phyloP scores from a whole-genome alignment of 768 basidiomycete species.

The Lactarius pseudohatsudake region DNA sequence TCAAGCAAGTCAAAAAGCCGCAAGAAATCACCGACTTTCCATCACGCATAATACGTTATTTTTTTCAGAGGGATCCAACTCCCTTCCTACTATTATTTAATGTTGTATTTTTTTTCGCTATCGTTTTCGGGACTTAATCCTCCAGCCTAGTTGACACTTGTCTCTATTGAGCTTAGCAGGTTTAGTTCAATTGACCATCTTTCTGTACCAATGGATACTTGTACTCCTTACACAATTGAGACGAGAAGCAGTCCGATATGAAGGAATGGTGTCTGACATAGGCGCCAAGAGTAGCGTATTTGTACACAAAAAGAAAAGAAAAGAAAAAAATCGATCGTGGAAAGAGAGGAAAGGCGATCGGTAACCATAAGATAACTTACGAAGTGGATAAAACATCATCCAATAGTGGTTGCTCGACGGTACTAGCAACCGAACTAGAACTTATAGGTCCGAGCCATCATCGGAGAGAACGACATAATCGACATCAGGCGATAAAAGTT shows the following conservation, averaged over 20 bases:
- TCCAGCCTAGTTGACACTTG: constrained; percentile 2
- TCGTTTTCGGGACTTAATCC: constrained; percentile 4
- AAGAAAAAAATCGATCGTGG: not conserved
- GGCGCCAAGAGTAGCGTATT: constrained; percentile 5
- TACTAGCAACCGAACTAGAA: not conserved
- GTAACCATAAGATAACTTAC: not conserved
- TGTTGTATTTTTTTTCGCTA: constrained; percentile 1
- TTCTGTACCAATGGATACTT: constrained; percentile 8
- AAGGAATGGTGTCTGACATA: not conserved
- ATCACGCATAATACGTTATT: constrained; percentile 14
- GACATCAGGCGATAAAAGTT: constrained; percentile 34
- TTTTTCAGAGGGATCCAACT: not conserved
- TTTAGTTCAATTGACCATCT: constrained; percentile 9
- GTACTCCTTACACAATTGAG: not conserved
- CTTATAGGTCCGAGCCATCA: constrained; percentile 51
- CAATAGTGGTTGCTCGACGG: not conserved
- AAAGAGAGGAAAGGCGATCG: not conserved
- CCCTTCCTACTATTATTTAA: not conserved
- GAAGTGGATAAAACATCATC: not conserved
- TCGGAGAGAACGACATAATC: constrained; percentile 78
- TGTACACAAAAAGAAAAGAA: constrained; percentile 6
- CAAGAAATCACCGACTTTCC: constrained; percentile 22
- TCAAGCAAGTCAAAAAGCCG: constrained; percentile 21
- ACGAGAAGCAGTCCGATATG: not conserved
- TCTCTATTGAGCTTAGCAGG: constrained; percentile 8